phyloP scores from a whole-genome alignment of 192 early-diverging fungal genomes.

The Cetraspora pellucida region DNA sequence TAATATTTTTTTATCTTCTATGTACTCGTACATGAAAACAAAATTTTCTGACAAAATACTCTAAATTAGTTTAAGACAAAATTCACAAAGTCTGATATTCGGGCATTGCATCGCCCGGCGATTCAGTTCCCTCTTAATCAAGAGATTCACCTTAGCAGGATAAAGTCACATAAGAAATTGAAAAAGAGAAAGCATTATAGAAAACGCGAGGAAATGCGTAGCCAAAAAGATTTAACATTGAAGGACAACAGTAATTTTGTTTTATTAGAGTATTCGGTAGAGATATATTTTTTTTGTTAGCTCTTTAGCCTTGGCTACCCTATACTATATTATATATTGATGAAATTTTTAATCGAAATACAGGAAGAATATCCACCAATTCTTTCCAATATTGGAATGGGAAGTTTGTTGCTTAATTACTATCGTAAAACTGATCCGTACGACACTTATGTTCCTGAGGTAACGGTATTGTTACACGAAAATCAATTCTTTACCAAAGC shows the following conservation, averaged over 20 bases:
- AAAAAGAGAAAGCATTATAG: conserved; percentile 74
- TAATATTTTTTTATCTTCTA: conserved; percentile 40
- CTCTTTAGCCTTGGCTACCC: neutral
- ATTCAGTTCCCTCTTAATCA: conserved; percentile 64
- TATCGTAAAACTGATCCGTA: conserved; percentile 87
- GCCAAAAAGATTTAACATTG: conserved; percentile 84
- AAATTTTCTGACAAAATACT: neutral
- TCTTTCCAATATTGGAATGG: conserved; percentile 94
- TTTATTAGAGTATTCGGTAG: conserved; percentile 85
- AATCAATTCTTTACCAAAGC: neutral
- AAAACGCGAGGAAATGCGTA: conserved; percentile 71
- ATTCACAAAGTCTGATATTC: conserved; percentile 76
- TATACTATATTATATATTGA: neutral
- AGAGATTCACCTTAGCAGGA: conserved; percentile 71
- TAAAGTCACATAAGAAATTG: conserved; percentile 73
- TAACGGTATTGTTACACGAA: conserved; percentile 33
- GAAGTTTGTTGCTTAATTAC: conserved; percentile 90
- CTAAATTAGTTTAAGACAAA: conserved; percentile 78
- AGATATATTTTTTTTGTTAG: neutral
- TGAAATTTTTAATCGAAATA: neutral
- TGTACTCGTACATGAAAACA: neutral
- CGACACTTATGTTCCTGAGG: conserved; percentile 75
- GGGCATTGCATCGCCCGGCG: conserved; percentile 87
- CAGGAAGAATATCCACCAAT: conserved; percentile 94
- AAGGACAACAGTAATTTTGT: conserved; percentile 84